Evolutionary conservation across 768 basidiomycete genomes (phyloP).

Genomic region (Trametes cubensis): DNA sequence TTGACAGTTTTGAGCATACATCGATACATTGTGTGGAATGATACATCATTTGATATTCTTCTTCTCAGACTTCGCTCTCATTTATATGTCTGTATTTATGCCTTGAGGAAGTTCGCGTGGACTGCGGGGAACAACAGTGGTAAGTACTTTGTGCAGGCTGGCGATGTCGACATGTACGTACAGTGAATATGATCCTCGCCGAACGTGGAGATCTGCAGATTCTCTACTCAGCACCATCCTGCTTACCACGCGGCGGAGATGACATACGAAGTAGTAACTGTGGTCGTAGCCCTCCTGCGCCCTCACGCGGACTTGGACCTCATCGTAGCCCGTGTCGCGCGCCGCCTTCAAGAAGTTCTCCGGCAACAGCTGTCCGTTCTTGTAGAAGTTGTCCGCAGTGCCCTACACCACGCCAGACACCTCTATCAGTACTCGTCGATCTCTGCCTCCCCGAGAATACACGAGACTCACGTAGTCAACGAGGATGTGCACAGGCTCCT

Average conservation of each 20-base stretch:
- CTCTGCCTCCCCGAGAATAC: too few species aligned
- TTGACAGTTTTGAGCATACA: slow-evolving; percentile 7
- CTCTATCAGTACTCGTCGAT: too few species aligned
- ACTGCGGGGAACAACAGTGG: slow-evolving; percentile 47
- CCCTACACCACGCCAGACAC: too few species aligned
- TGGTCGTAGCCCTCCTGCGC: slow-evolving; percentile 87
- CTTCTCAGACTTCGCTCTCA: not conserved
- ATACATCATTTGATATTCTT: slow-evolving; percentile 14
- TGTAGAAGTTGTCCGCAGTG: slow-evolving; percentile 79
- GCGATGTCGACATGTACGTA: slow-evolving; percentile 42
- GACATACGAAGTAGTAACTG: slow-evolving; percentile 81
- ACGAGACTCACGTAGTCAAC: slow-evolving; percentile 74
- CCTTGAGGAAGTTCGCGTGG: slow-evolving; percentile 88
- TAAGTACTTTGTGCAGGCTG: slow-evolving; percentile 23
- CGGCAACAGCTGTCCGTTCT: slow-evolving; percentile 86
- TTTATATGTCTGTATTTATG: slow-evolving; percentile 38
- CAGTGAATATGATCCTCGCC: slow-evolving; percentile 88
- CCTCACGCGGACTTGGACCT: slow-evolving; percentile 76
- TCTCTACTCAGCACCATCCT: too few species aligned
- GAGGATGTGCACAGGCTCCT: slow-evolving; percentile 73
- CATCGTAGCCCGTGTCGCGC: slow-evolving; percentile 69
- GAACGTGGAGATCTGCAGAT: slow-evolving; percentile 90
- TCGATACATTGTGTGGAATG: slow-evolving; percentile 20
- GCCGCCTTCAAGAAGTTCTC: slow-evolving; percentile 86
- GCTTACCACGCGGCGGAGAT: not conserved